Evolutionary conservation across 257 asterid genomes (phyloP).

Genomic region (Salvia miltiorrhiza): DNA sequence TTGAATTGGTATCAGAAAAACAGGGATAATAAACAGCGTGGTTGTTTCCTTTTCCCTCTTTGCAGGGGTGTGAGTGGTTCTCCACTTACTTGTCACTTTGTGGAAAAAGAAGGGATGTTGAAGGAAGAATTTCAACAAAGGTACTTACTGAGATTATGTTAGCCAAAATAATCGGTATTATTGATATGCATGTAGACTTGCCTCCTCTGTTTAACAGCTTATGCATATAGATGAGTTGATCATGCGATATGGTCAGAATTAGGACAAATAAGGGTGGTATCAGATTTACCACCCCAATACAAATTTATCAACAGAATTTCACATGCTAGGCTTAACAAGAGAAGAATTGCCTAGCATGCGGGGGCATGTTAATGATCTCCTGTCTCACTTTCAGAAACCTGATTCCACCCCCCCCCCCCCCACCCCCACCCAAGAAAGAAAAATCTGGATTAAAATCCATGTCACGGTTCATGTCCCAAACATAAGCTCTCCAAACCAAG

Average conservation of each 20-base stretch:
- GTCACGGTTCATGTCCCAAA: background rate
- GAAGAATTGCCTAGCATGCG: background rate
- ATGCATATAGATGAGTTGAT: background rate
- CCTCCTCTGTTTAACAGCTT: background rate
- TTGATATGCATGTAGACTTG: background rate
- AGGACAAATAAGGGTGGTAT: background rate
- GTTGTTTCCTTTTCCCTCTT: constrained; percentile 6
- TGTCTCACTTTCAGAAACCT: background rate
- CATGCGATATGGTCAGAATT: background rate
- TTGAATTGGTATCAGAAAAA: background rate
- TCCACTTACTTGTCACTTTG: background rate
- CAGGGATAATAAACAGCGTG: background rate
- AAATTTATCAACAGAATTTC: background rate
- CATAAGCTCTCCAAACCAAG: no score
- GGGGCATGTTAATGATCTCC: background rate
- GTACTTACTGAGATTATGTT: background rate
- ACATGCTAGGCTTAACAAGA: background rate
- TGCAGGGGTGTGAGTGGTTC: background rate
- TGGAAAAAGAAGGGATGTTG: background rate
- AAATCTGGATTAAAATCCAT: no score
- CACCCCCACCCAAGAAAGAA: no score
- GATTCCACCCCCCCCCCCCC: no score
- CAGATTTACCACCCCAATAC: background rate
- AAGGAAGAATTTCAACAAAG: constrained; percentile 3
- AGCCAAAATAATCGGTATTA: background rate